Evolutionary conservation across 768 basidiomycete genomes (phyloP), one percentile per base, ranked within the genome.

Genomic region (Lactarius hatsudake): DNA sequence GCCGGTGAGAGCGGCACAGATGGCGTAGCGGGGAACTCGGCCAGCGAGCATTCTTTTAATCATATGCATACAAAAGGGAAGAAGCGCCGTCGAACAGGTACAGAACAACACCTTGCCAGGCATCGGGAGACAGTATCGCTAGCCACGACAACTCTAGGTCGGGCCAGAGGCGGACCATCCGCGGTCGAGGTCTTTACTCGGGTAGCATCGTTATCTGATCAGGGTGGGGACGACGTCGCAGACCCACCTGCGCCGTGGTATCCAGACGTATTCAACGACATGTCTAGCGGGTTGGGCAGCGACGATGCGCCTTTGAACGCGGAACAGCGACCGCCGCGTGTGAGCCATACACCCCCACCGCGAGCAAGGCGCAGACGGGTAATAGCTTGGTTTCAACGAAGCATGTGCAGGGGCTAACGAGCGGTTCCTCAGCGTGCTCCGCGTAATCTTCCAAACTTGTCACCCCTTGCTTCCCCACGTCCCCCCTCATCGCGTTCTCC

Each of bases 331-430:
- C 34, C 53, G 13, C 26, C 63, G 15, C 53, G 12, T 55, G 40
- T 17, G 12, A 23, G 3, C 12, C 15, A 64, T 18, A 20, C 53
- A 1, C 59, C 57, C 32, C 59, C 53, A n/a, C 54, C 62, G 2
- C 66, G 51, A 26, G 13, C 43, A 23, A 68, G 60, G 59, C 67
- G 62, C 17, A 64, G 28, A 64, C 59, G 63, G 58, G 67, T 68
- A 64, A 55, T 23, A 18, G 12, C 26, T 60, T 40, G 26, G 42
- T 20, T 48, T 54, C 36, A 53, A 32, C 13, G 23, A 7, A 5
- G 34, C 10, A 38, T 48, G 1, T 32, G 12, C 48, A 20, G 45
- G 3, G n/a, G 48, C 58, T 68, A 32, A 68, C 53, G 32, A 30
- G 53, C 32, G 18, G 34, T 59, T 63, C 30, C 26, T 28, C 53